Percentiles rank a stretch among this genome's conserved stretches.
Conservation (phyloP, 2,329 filamentous ascomycete genomes). For the Fusarium zealandicum region DNA sequence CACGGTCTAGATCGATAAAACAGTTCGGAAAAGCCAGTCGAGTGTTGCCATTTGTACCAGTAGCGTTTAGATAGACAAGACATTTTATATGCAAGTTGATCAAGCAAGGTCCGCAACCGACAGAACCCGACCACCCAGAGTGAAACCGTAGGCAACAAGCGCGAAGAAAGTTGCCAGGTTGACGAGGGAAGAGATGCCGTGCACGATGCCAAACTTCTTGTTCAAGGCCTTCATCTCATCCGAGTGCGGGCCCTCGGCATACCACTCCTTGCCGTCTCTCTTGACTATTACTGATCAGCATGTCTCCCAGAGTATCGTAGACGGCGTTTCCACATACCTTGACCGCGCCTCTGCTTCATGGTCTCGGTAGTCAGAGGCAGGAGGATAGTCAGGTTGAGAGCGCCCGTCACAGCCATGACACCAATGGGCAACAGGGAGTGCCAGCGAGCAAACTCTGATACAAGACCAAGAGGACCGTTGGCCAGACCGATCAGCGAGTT, state of each 20-base stretch:
- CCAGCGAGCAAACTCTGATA: constrained; percentile 68
- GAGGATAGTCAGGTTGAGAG: constrained; percentile 74
- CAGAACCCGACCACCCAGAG: constrained; percentile 69
- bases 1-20: constrained; percentile 2
- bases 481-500: constrained; percentile 56
- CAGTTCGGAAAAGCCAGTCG: not conserved
- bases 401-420: constrained; percentile 72
- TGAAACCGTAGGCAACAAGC: constrained; percentile 78
- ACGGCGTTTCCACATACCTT: constrained; percentile 63
- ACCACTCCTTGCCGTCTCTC: constrained; percentile 86
- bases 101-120: constrained; percentile 47
- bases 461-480: constrained; percentile 60
- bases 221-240: constrained; percentile 84
- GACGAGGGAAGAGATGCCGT: constrained; percentile 80
- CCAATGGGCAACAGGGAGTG: constrained; percentile 72
- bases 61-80: constrained; percentile 8
- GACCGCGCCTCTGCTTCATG: constrained; percentile 78
- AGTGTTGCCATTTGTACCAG: constrained; percentile 25
- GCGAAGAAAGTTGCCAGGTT: constrained; percentile 77
- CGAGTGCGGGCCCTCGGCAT: constrained; percentile 80
- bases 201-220: constrained; percentile 78
- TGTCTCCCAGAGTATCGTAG: not conserved
- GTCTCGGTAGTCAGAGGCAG: constrained; percentile 77
- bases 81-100: constrained; percentile 5
- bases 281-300: constrained; percentile 64